Base-by-base conservation (phyloP, 768 basidiomycete species). In the Leccinum incarnatum region DNA sequence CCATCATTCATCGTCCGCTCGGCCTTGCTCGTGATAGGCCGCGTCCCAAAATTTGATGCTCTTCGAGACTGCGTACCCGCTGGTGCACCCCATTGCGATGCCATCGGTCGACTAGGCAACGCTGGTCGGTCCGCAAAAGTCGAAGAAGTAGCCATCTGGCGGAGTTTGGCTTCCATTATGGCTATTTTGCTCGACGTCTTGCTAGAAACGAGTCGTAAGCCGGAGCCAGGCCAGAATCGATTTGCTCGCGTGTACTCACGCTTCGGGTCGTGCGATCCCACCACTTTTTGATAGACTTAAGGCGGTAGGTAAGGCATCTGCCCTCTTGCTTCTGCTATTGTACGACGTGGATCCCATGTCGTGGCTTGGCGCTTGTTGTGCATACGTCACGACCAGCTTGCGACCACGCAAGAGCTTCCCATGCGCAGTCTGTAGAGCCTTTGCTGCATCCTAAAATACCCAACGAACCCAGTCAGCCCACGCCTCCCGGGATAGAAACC, bases 121-220 rank as follows among this genome's bases (percentile, higher is more conserved):
- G 51, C 58, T 15, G 70, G 62, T 55, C 59, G 59, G 29, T 71
- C 69, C 0, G 51, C 40, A 27, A 67, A 67, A 2, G 61, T 25
- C 1, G 65, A 65, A 14, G 66, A 69, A 56, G 59, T 69, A 65
- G 86, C 84, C 82, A 97, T 85, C 62, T 92, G 84, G 17, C 86
- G 83, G 23, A 99, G 78, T 73, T 99, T 99, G 2, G 96, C 96
- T 74, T 99, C 97, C 82, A 98, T 89, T 67, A 88, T 83, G 8
- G 95, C 94, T 65, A 99, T 99, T 75, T 98, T 97, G 65, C 86
- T 87, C 47, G 82, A 77, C 2, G 92, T 95, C 52, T 91, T 95
- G 49, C 66, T 66, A 56, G 52, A 37, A 56, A 25, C 23, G 45
- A 45, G 23, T 32, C 21, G 46, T 67, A 19, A 68, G 62, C 32